Conservation (phyloP, 805 yeast genomes). For the Maudiozyma barnettii region DNA sequence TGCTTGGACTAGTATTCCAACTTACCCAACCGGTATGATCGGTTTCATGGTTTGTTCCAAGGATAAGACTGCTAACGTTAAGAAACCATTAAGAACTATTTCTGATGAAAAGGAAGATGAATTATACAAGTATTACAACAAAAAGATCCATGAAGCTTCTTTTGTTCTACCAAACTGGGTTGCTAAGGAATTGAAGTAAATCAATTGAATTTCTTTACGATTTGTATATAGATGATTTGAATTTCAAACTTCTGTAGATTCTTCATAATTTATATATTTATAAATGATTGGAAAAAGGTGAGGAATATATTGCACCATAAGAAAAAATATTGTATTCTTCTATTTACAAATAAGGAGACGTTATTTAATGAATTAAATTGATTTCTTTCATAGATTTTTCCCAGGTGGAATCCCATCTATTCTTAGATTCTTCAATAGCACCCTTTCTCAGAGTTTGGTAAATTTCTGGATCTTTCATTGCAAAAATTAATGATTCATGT, state of each 20-base stretch:
- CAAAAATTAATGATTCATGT: constrained; percentile 32
- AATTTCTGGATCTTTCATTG: constrained; percentile 29
- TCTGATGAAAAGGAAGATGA: constrained; percentile 51
- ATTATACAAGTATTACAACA: constrained; percentile 73
- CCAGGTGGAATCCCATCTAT: constrained; percentile 79
- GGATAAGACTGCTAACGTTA: constrained; percentile 54
- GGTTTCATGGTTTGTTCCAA: constrained; percentile 97
- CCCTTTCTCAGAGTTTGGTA: constrained; percentile 46
- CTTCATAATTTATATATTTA: neutral
- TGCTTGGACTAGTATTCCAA: constrained; percentile 88
- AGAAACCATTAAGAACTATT: constrained; percentile 58
- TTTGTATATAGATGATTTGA: neutral
- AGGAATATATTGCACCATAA: too few species aligned
- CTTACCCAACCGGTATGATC: constrained; percentile 94
- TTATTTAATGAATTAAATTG: constrained; percentile 10
- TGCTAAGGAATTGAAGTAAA: constrained; percentile 35
- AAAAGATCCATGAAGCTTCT: constrained; percentile 75
- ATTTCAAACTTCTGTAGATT: neutral
- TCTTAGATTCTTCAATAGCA: constrained; percentile 59
- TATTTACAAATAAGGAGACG: neutral
- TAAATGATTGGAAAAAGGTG: neutral
- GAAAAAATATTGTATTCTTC: neutral
- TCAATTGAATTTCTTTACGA: neutral
- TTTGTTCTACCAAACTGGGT: constrained; percentile 93
- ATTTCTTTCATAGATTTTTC: constrained; percentile 23